Evolutionary conservation across 352 stramenopile genomes (phyloP).

Genomic region (Phytopythium cucurbitacearum): DNA sequence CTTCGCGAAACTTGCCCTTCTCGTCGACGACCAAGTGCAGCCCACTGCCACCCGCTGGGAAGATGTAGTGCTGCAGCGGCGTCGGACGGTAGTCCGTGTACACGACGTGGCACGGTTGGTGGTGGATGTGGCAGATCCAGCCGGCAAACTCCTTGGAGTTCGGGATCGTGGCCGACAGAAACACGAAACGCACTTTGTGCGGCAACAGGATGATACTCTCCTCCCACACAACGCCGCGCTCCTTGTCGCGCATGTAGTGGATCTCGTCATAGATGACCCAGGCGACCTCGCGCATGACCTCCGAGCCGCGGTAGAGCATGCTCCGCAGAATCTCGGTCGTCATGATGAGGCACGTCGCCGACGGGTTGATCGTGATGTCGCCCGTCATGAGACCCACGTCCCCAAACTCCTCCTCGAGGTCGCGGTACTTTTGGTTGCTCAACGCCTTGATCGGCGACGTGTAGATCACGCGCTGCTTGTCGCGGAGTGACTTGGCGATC

Average conservation of each 20-base stretch:
- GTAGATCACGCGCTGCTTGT: conserved; percentile 96
- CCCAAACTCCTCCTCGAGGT: conserved; percentile 92
- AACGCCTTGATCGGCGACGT: conserved; percentile 99
- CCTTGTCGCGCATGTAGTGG: conserved; percentile 99
- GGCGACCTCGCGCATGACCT: conserved; percentile 98
- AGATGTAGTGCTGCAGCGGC: conserved; percentile 99
- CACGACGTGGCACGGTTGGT: conserved; percentile 99
- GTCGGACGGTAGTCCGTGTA: conserved; percentile 99
- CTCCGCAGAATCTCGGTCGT: conserved; percentile 96
- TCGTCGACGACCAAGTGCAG: conserved; percentile 99
- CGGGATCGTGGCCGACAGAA: conserved; percentile 98
- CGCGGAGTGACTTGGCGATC: conserved; percentile 95
- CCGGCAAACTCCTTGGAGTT: conserved; percentile 96
- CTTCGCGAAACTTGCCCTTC: conserved; percentile 97
- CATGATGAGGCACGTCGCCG: conserved; percentile 97
- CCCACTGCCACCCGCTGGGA: conserved; percentile 94
- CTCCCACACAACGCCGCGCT: conserved; percentile 98
- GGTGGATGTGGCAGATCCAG: conserved; percentile 99
- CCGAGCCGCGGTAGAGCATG: conserved; percentile 98
- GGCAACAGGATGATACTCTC: conserved; percentile 99
- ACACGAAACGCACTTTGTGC: conserved; percentile 98
- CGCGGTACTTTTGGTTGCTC: conserved; percentile 99
- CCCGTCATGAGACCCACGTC: conserved; percentile 99
- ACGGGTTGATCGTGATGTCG: conserved; percentile 99
- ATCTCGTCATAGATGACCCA: conserved; percentile 99